phyloP scores from a whole-genome alignment of 306 rosid species.

The Pyrus pyrifolia region DNA sequence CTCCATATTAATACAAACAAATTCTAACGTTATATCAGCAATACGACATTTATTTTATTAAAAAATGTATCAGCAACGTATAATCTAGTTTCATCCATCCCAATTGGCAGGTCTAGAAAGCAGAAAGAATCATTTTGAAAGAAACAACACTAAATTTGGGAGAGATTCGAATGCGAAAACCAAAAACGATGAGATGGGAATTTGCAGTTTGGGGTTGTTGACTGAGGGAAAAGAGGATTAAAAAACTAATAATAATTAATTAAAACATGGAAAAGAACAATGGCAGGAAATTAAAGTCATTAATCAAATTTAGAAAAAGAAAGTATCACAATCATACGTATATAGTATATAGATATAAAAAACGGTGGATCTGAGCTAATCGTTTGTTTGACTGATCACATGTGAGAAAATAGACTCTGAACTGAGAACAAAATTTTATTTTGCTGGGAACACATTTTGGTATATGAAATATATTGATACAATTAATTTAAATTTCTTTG shows the following conservation, averaged over 20 bases:
- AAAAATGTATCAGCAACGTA: no score
- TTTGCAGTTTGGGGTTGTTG: not conserved
- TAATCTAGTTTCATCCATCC: not conserved
- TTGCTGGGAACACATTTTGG: rapidly evolving
- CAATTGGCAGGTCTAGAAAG: not conserved
- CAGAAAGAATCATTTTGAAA: not conserved
- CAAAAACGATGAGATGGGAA: not conserved
- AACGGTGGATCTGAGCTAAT: not conserved
- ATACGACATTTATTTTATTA: not conserved
- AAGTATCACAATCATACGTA: not conserved
- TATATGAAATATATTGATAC: no score
- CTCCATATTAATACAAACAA: not conserved
- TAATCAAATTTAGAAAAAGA: not conserved
- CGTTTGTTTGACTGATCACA: not conserved
- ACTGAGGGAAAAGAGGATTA: not conserved
- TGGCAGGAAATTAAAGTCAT: not conserved
- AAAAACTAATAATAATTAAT: not conserved
- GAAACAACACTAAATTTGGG: not conserved
- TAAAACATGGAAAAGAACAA: not conserved
- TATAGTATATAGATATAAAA: not conserved
- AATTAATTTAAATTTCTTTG: no score
- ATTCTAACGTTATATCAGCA: not conserved
- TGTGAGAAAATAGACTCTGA: not conserved
- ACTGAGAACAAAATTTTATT: no score
- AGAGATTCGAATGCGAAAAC: conserved; percentile 3